phyloP scores from a whole-genome alignment of 441 rosid species.

The Jatropha multifida region DNA sequence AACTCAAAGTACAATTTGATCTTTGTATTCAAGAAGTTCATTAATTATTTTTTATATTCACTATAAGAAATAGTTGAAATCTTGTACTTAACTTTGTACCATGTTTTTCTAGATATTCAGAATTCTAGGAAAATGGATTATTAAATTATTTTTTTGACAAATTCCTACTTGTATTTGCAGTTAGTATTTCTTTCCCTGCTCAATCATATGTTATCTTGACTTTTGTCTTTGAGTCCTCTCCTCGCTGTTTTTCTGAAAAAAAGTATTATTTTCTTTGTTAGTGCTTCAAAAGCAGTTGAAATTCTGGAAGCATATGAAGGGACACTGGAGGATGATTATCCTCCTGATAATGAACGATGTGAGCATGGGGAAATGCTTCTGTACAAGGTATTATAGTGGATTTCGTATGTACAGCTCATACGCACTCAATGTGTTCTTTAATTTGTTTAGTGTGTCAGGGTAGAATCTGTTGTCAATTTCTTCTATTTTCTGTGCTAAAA shows the following conservation, averaged over 20 bases:
- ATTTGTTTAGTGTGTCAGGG: neutral
- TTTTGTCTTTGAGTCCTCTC: neutral
- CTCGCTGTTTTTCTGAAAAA: conserved; percentile 13
- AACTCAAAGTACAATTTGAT: conserved; percentile 66
- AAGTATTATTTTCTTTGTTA: conserved; percentile 28
- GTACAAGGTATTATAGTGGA: conserved; percentile 68
- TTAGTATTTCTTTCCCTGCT: neutral
- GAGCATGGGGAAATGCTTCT: conserved; percentile 99
- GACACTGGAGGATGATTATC: conserved; percentile 96
- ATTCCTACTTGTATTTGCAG: neutral
- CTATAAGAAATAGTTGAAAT: neutral
- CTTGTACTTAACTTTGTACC: neutral
- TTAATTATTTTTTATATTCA: neutral
- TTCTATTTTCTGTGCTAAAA: neutral
- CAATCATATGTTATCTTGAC: neutral
- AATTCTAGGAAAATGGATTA: neutral
- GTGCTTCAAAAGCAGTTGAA: conserved; percentile 95
- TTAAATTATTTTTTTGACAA: neutral
- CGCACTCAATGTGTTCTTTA: neutral
- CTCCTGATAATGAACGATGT: conserved; percentile 97
- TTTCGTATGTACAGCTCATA: conserved; percentile 4
- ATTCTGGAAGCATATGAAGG: conserved; percentile 99
- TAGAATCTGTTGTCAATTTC: neutral
- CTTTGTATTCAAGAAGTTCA: conserved; percentile 13
- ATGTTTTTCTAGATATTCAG: neutral